Evolutionary conservation across 805 yeast species (phyloP).

Genomic region (Isabelozyma gotoi): DNA sequence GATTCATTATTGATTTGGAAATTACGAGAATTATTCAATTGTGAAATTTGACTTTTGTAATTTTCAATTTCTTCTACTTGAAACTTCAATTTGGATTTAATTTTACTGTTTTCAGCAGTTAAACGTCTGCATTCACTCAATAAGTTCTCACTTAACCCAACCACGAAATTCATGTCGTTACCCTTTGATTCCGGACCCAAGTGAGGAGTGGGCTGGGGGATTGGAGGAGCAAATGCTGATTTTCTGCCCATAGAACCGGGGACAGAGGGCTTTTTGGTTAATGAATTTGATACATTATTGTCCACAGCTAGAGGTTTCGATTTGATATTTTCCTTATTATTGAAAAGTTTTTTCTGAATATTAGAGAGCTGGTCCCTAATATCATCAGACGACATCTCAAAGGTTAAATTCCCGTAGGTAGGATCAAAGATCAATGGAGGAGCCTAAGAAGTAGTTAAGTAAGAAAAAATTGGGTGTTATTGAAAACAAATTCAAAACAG

Average conservation of each 20-base stretch:
- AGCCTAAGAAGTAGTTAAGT: not conserved
- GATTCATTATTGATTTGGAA: slow-evolving; percentile 44
- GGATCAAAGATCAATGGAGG: not conserved
- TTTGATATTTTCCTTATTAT: slow-evolving; percentile 8
- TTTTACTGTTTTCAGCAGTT: slow-evolving; percentile 58
- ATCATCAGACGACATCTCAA: slow-evolving; percentile 17
- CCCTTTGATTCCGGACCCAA: slow-evolving; percentile 47
- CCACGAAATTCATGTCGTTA: slow-evolving; percentile 69
- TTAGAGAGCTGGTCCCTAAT: slow-evolving; percentile 40
- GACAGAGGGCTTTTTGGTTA: not conserved
- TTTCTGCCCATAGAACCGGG: not conserved
- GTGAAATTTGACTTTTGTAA: slow-evolving; percentile 32
- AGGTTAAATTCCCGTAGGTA: not conserved
- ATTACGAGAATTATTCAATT: slow-evolving; percentile 32
- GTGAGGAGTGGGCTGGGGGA: slow-evolving; percentile 19
- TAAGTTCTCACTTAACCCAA: slow-evolving; percentile 71
- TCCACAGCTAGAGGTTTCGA: not conserved
- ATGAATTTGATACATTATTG: too few relatives aligned
- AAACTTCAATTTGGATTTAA: slow-evolving; percentile 41
- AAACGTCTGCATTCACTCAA: slow-evolving; percentile 69
- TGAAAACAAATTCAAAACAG: not conserved
- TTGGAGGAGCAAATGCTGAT: not conserved
- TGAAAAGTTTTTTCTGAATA: slow-evolving; percentile 34
- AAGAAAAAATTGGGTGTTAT: not conserved
- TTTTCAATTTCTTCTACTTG: slow-evolving; percentile 43